Conservation (phyloP, 805 yeast genomes). For the Wickerhamomyces rabaulensis region DNA sequence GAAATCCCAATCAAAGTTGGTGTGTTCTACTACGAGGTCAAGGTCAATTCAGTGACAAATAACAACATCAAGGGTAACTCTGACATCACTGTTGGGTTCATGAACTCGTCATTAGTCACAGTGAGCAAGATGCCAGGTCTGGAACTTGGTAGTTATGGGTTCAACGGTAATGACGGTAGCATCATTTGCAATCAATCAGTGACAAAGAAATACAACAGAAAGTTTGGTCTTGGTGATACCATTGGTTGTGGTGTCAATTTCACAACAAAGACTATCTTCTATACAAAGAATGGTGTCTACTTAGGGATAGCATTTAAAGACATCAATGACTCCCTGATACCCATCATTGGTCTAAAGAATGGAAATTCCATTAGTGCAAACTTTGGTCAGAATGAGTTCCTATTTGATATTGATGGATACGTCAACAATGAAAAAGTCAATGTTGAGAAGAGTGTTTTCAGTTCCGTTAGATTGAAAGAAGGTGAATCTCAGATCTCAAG, state of each 20-base stretch:
- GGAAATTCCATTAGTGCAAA: constrained; percentile 31
- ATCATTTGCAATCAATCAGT: constrained; percentile 33
- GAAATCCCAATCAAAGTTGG: constrained; percentile 37
- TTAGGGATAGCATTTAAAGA: constrained; percentile 51
- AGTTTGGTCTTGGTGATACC: constrained; percentile 53
- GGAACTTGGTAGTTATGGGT: constrained; percentile 45
- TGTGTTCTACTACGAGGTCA: constrained; percentile 47
- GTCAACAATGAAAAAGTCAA: constrained; percentile 39
- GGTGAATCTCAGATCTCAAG: constrained; percentile 2
- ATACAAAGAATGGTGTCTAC: constrained; percentile 75
- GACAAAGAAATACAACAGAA: constrained; percentile 35
- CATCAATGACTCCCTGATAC: constrained; percentile 37
- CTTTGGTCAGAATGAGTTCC: constrained; percentile 50
- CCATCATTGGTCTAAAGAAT: constrained; percentile 37
- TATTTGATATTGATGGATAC: constrained; percentile 55
- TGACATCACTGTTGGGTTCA: constrained; percentile 42
- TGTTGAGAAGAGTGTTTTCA: constrained; percentile 27
- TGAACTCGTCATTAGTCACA: constrained; percentile 25
- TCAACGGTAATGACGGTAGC: constrained; percentile 47
- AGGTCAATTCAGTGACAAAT: constrained; percentile 30
- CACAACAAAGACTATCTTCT: constrained; percentile 55
- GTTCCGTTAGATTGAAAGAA: constrained; percentile 6
- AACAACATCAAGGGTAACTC: constrained; percentile 23
- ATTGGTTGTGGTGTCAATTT: constrained; percentile 85
- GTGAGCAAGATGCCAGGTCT: constrained; percentile 40